Evolutionary conservation across 345 rosid genomes (phyloP).

Genomic region (Syzygium aromaticum): DNA sequence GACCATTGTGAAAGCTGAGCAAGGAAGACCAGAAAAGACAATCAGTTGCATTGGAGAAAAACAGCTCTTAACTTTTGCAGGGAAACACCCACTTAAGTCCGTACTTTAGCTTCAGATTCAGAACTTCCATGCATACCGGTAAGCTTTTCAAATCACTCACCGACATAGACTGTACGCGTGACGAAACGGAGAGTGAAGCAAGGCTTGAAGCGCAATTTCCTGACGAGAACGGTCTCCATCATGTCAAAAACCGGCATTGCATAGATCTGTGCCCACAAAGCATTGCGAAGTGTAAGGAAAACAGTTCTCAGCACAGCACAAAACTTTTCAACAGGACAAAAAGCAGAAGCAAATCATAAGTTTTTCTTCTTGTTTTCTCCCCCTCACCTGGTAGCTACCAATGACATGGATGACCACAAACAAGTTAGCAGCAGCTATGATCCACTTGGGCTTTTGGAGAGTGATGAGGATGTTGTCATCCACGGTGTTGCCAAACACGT

Average conservation of each 20-base stretch:
- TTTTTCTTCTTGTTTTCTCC: neutral
- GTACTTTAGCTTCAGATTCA: neutral
- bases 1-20: conserved; percentile 64
- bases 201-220: conserved; percentile 38
- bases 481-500: conserved; percentile 42
- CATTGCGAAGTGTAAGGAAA: neutral
- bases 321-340: neutral
- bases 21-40: neutral
- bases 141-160: conserved; percentile 21
- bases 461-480: conserved; percentile 66
- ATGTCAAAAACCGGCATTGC: conserved; percentile 87
- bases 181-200: conserved; percentile 46
- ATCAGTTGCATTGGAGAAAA: neutral
- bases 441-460: conserved; percentile 57
- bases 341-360: neutral
- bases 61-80: neutral
- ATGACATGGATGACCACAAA: conserved; percentile 79
- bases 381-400: conserved; percentile 65
- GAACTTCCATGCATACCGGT: neutral
- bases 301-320: neutral
- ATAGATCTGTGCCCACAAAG: conserved; percentile 23
- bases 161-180: conserved; percentile 55
- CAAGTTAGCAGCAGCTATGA: conserved; percentile 59
- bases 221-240: conserved; percentile 67
- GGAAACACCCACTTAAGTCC: neutral